Conservation (phyloP, 257 asterid genomes). For the Rubia yunnanensis region DNA sequence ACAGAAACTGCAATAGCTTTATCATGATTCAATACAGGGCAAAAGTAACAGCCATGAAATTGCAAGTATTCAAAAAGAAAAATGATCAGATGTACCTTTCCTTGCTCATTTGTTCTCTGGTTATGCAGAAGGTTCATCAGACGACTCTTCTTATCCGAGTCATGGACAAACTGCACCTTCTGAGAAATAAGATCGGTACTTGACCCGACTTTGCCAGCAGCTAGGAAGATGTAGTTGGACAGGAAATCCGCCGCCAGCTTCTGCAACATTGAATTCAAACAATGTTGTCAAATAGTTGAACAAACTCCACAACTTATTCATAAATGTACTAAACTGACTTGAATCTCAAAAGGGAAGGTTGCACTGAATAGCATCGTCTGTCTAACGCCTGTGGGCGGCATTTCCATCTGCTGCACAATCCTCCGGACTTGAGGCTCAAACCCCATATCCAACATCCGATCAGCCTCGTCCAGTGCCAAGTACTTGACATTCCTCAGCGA, state of each 20-base stretch:
- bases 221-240: slow-evolving; percentile 40
- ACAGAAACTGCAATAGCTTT: not conserved
- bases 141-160: slow-evolving; percentile 34
- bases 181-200: slow-evolving; percentile 61
- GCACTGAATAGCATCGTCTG: slow-evolving; percentile 81
- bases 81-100: slow-evolving; percentile 30
- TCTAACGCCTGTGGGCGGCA: slow-evolving; percentile 59
- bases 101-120: slow-evolving; percentile 20
- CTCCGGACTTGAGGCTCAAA: slow-evolving; percentile 57
- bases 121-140: slow-evolving; percentile 37
- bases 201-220: slow-evolving; percentile 76
- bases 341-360: slow-evolving; percentile 59
- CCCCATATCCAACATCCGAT: slow-evolving; percentile 83
- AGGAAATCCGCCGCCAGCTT: slow-evolving; percentile 65
- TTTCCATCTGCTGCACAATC: slow-evolving; percentile 51
- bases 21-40: not conserved
- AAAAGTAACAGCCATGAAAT: not conserved
- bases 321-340: slow-evolving; percentile 21
- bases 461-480: slow-evolving; percentile 71
- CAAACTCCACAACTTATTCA: not conserved
- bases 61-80: not conserved
- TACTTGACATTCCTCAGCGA: slow-evolving; percentile 43
- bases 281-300: not conserved
- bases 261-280: slow-evolving; percentile 23
- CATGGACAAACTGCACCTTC: slow-evolving; percentile 50